Evolutionary conservation across 2,329 filamentous ascomycete species (phyloP).

Genomic region (Penicillium sclerotigenum): DNA sequence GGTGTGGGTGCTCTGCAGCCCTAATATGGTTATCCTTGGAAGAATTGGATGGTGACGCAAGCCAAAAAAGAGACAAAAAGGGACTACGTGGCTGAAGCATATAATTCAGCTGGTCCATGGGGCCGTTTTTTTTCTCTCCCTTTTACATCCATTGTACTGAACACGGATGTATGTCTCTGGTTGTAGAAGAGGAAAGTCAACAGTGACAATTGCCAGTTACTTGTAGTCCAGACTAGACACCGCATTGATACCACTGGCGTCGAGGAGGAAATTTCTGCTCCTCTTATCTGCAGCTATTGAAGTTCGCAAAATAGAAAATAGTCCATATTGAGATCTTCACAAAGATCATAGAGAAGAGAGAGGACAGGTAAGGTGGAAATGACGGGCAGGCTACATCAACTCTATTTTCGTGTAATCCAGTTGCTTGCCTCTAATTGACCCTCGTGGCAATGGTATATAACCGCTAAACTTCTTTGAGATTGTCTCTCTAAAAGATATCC

Average conservation of each 20-base stretch:
- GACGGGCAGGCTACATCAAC: slow-evolving; percentile 21
- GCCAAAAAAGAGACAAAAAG: background rate
- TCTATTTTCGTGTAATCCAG: slow-evolving; percentile 22
- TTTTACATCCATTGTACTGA: background rate
- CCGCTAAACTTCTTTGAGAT: background rate
- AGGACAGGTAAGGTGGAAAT: slow-evolving; percentile 9
- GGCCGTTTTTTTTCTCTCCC: background rate
- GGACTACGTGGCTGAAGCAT: background rate
- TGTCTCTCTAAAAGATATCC: background rate
- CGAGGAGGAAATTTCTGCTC: background rate
- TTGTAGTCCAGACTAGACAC: background rate
- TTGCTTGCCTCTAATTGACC: background rate
- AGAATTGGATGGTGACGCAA: slow-evolving; percentile 3
- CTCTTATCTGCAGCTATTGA: slow-evolving; percentile 9
- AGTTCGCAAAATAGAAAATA: slow-evolving; percentile 3
- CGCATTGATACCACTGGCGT: background rate
- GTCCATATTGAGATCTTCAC: background rate
- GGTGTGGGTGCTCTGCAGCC: slow-evolving; percentile 4
- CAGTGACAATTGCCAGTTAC: background rate
- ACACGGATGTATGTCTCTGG: background rate
- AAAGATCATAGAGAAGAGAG: background rate
- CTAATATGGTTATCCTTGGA: slow-evolving; percentile 7
- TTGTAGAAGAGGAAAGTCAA: background rate
- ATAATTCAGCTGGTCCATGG: background rate
- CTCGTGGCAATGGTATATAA: slow-evolving; percentile 3